Percentiles rank a stretch among this genome's conserved stretches.
These are phyloP conservation scores for Backusella psychrophila DNA, from an alignment of 192 early-diverging fungal genomes.

Conservation along the genomic window DNA sequence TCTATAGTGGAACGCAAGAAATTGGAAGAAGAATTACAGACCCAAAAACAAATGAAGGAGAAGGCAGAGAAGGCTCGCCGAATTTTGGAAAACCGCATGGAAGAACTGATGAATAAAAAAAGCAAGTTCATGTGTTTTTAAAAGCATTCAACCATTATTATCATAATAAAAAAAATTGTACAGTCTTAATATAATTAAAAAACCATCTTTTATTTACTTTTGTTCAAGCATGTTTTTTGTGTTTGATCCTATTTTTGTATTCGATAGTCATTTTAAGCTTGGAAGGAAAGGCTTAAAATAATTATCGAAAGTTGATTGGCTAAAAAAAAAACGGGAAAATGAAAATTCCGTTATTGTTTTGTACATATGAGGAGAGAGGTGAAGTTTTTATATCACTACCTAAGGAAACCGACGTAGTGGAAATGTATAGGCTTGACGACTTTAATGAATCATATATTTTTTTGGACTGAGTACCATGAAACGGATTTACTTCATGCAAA, in stretches of 20 bases:
- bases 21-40: constrained; percentile 37
- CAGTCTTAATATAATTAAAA: background rate
- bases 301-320: background rate
- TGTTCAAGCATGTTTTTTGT: background rate
- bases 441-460: background rate
- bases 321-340: background rate
- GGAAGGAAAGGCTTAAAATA: too few relatives aligned
- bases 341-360: background rate
- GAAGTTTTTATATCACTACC: background rate
- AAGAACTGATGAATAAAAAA: constrained; percentile 50
- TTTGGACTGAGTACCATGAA: background rate
- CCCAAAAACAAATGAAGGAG: constrained; percentile 43
- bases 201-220: background rate
- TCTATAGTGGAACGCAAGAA: constrained; percentile 32
- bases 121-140: constrained; percentile 59
- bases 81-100: constrained; percentile 49
- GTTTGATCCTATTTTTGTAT: too few relatives aligned
- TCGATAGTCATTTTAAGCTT: too few relatives aligned
- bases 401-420: background rate
- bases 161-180: background rate
- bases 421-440: background rate
- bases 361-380: too few relatives aligned
- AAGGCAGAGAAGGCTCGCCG: constrained; percentile 45
- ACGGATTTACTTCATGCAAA: background rate
- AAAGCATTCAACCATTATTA: background rate